Percentiles rank a stretch among this genome's conserved stretches.
Conservation (phyloP, 1,284 basidiomycete species). For the Clitocybe nebularis region DNA sequence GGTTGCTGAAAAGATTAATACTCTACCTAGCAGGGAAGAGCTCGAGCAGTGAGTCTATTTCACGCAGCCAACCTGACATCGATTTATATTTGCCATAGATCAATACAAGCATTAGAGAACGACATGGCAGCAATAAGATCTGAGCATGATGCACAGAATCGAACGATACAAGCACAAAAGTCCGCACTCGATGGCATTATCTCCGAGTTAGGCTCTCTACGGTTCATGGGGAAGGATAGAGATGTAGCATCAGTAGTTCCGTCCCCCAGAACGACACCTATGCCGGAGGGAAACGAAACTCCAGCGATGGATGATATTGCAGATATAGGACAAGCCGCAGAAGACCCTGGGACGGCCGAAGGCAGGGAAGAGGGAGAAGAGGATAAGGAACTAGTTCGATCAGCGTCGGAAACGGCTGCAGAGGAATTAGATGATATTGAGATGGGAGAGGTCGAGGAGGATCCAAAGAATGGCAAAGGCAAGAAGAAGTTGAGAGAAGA, state of each 20-base stretch:
- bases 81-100: conserved; percentile 34
- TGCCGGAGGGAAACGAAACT: conserved; percentile 32
- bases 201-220: conserved; percentile 52
- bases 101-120: conserved; percentile 65
- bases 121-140: conserved; percentile 70
- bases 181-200: conserved; percentile 63
- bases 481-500: conserved; percentile 63
- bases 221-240: conserved; percentile 62
- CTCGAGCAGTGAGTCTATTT: conserved; percentile 55
- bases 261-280: conserved; percentile 45
- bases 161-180: conserved; percentile 64
- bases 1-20: conserved; percentile 76
- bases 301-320: conserved; percentile 17
- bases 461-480: conserved; percentile 41
- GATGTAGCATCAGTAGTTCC: conserved; percentile 41
- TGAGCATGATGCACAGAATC: conserved; percentile 70
- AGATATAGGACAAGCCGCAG: conserved; percentile 14
- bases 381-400: conserved; percentile 24
- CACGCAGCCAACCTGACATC: not conserved
- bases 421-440: conserved; percentile 65
- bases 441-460: conserved; percentile 82
- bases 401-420: conserved; percentile 19
- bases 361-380: conserved; percentile 39
- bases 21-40: conserved; percentile 70
- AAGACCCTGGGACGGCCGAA: conserved; percentile 18